Evolutionary conservation across 202 grass and related monocot species (phyloP), one percentile per base, ranked within the genome.

Genomic region (Carex arenaria): DNA sequence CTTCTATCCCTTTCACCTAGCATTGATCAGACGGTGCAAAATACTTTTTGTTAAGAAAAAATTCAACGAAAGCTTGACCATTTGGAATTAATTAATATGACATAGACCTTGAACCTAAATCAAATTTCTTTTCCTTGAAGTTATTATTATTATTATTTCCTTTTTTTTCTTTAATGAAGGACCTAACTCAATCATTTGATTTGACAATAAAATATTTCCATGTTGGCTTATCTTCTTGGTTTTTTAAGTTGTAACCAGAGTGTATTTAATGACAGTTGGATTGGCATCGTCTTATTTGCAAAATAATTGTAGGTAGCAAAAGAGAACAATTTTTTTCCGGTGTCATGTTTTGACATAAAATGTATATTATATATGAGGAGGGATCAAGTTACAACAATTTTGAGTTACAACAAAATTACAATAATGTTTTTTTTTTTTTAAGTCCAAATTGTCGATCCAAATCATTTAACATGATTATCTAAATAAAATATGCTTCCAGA

Each of bases 181-280:
- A 69, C 80, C 63, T 68, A 55, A 69, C 51, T 57, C 64, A 82
- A 82, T 82, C 63, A 82, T 69, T 65, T 53, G 4, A 82, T 42
- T 42, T 42, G 40, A 42, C 40, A 42, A 42, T 34, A 54, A 68
- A 82, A 69, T 34, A 82, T 32, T 53, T 53, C 28, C 17, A 38
- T 40, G 61, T 55, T 2, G 79, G 79, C 42, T 82, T 32, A 53
- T 77, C 72, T 77, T 77, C 15, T 18, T 57, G 23, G n/a, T 57
- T 28, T n/a, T n/a, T n/a, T n/a, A n/a, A n/a, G n/a, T n/a, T 57
- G 28, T 34, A 57, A 32, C 72, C 28, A 18, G 7, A 36, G 19
- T 9, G 18, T 77, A 77, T 34, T 77, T 7, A 17, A 32, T 38
- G 53, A n/a, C 51, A 59, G 73, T 78, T 78, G 73, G 30, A 59